Conservation (phyloP, 495 filamentous ascomycete genomes). For the Xylaria scruposa region DNA sequence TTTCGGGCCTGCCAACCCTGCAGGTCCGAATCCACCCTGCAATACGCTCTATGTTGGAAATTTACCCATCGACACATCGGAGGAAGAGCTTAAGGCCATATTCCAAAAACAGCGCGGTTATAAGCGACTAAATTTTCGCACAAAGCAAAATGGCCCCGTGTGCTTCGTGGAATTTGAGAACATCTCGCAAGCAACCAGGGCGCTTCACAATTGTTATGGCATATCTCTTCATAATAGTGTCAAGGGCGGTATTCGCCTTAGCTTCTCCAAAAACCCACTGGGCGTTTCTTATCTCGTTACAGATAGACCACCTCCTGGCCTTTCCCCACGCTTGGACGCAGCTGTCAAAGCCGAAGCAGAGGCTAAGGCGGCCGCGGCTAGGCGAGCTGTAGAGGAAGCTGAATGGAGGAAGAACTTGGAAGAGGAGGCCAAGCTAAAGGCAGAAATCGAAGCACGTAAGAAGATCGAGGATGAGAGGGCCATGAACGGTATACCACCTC, state of each 20-base stretch:
- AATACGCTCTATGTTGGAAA: conserved; percentile 99
- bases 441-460: conserved; percentile 42
- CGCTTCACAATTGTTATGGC: conserved; percentile 92
- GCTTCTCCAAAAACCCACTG: conserved; percentile 97
- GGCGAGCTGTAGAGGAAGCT: conserved; percentile 55
- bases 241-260: conserved; percentile 96
- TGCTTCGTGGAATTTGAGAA: conserved; percentile 99
- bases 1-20: conserved; percentile 89
- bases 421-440: conserved; percentile 41
- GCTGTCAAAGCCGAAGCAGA: conserved; percentile 48
- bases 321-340: conserved; percentile 68
- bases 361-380: conserved; percentile 47
- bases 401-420: conserved; percentile 52
- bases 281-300: conserved; percentile 83
- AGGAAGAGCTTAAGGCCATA: conserved; percentile 94
- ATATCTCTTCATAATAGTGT: conserved; percentile 87
- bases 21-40: conserved; percentile 96
- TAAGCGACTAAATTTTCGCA: conserved; percentile 95
- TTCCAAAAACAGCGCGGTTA: conserved; percentile 96
- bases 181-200: conserved; percentile 89
- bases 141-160: conserved; percentile 98
- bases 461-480: conserved; percentile 42
- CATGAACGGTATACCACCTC: conserved; percentile 68
- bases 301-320: conserved; percentile 76
- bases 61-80: conserved; percentile 89